Evolutionary conservation across 148 eudicot genomes (phyloP).

Genomic region (Beta vulgaris): DNA sequence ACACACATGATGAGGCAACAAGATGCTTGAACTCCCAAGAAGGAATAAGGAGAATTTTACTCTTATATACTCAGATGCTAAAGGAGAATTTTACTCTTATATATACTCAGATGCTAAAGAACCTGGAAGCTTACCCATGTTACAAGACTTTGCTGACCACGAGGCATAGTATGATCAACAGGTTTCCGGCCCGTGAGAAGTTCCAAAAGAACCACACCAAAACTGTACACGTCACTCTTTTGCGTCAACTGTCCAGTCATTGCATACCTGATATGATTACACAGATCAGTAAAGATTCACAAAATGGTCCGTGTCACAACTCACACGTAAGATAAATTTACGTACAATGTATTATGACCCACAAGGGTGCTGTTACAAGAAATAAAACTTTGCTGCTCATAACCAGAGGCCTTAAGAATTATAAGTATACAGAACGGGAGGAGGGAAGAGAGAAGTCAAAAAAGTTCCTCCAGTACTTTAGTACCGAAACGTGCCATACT

Average conservation of each 20-base stretch:
- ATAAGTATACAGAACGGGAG: no score
- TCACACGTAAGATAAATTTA: background rate
- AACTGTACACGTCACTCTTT: conserved; percentile 72
- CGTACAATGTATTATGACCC: no score
- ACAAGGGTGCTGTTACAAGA: background rate
- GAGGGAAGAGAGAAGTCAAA: no score
- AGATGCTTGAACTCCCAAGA: background rate
- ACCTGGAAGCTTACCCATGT: conserved; percentile 48
- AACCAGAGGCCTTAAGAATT: no score
- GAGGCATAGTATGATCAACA: conserved; percentile 74
- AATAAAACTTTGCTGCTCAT: no score
- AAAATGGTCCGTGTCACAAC: background rate
- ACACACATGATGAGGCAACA: background rate
- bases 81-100: background rate
- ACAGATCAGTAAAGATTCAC: background rate
- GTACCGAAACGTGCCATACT: no score
- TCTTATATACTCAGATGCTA: background rate
- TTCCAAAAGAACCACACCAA: conserved; percentile 72
- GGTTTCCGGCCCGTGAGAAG: conserved; percentile 71
- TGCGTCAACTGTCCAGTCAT: conserved; percentile 74
- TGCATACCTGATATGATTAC: conserved; percentile 42
- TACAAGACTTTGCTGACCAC: conserved; percentile 75
- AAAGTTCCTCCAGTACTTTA: no score
- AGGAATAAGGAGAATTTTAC: no score
- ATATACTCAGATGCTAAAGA: background rate